Base-by-base conservation (phyloP, 345 rosid genomes). In the Populus deltoides region DNA sequence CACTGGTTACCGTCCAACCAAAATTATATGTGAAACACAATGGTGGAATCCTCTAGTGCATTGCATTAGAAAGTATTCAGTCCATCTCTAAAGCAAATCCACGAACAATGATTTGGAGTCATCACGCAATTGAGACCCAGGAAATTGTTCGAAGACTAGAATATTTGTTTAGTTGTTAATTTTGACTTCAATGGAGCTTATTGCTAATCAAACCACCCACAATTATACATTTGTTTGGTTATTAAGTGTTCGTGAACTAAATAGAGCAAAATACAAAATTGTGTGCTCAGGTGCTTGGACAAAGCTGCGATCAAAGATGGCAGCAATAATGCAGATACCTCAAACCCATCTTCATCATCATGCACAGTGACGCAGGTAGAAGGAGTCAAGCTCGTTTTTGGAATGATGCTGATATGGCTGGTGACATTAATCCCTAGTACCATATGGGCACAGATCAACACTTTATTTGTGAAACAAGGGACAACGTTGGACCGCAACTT, bases 381-480 rank as follows among this genome's bases (percentile, higher is more conserved):
- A 89, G 89, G 87, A 59, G 80, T 89, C 59, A 94, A 93, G 88
- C 94, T 91, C 59, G 86, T 91, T 0, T 66, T 90, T 1, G 94
- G 97, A 31, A 91, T 94, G 92, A 81, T 86, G 73, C 71, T 87
- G 2, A 90, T 93, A 74, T 93, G 97, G 98, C 70, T 90, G 0
- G 97, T 89, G 70, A 93, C 97, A 47, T 81, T 94, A 68, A 86
- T 93, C 47, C 98, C 98, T 38, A 90, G 92, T 84, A 92, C 90
- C 53, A 80, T 92, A 74, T 90, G 97, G 94, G 97, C 98, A 73
- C 98, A 92, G 84, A 89, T 94, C 83, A 94, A 94, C 83, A 94
- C 98, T 25, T 79, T 94, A 13, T 94, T 91, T 76, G 93, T 94
- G 82, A 94, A 94, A 81, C 98, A 94, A 80, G 98, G 98, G 66